Percentiles rank a stretch among this genome's conserved stretches.
Conservation (phyloP, 2,329 filamentous ascomycete species). For the Aspergillus sojae region DNA sequence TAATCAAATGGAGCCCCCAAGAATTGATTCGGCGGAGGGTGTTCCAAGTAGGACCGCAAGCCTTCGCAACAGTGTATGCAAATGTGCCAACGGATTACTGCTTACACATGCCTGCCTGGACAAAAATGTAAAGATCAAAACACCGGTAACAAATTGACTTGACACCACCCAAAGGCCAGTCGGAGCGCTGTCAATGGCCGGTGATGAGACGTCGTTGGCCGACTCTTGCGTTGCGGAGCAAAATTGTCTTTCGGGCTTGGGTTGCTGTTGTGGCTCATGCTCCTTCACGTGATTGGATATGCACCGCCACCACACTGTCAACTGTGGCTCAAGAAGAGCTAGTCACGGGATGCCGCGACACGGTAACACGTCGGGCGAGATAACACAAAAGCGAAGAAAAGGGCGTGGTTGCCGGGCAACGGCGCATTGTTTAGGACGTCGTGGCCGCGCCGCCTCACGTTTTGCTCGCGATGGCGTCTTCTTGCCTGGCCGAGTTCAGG, state of each 20-base stretch:
- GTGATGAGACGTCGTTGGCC: constrained; percentile 13
- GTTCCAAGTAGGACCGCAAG: background rate
- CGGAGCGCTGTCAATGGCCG: constrained; percentile 14
- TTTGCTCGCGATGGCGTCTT: constrained; percentile 23
- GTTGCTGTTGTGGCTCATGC: constrained; percentile 20
- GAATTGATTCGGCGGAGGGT: constrained; percentile 10
- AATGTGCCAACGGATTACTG: constrained; percentile 11
- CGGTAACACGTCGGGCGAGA: constrained; percentile 14
- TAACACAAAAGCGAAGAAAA: constrained; percentile 9
- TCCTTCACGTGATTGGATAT: constrained; percentile 13
- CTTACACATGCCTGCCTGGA: constrained; percentile 16
- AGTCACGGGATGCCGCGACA: constrained; percentile 24
- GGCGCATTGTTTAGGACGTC: constrained; percentile 18
- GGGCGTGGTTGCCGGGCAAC: constrained; percentile 55
- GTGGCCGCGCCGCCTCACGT: constrained; percentile 22
- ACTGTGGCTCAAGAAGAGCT: background rate
- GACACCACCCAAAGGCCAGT: constrained; percentile 17
- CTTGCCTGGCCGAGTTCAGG: constrained; percentile 20
- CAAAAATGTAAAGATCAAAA: background rate
- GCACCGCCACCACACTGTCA: constrained; percentile 20
- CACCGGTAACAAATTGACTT: background rate
- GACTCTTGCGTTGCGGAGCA: constrained; percentile 12
- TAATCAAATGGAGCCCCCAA: background rate
- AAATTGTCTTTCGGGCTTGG: constrained; percentile 27
- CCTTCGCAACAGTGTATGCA: background rate